Evolutionary conservation across 1,284 basidiomycete species (phyloP).

Genomic region (Cryptococcus floricola): DNA sequence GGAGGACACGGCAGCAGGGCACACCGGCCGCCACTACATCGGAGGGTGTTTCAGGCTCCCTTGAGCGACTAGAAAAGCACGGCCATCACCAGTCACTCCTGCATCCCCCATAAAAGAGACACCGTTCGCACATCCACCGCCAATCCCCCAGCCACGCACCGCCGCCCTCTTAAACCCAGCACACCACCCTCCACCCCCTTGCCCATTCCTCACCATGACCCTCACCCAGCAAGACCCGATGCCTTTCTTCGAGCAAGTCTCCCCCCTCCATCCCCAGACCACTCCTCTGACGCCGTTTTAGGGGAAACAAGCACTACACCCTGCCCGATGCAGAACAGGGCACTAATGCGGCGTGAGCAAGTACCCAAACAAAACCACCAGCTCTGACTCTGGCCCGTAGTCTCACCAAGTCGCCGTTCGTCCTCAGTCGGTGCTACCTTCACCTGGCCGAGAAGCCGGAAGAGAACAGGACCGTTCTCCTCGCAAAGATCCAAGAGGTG

Average conservation of each 20-base stretch:
- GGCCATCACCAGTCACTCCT: no score
- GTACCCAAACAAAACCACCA: not conserved
- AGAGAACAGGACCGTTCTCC: conserved; percentile 9
- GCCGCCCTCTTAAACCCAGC: no score
- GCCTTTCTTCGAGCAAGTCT: not conserved
- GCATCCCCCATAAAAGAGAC: no score
- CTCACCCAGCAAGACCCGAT: not conserved
- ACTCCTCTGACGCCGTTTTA: not conserved
- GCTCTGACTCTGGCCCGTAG: not conserved
- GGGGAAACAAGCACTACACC: not conserved
- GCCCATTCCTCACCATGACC: not conserved
- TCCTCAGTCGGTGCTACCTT: conserved; percentile 12
- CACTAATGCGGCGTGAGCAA: not conserved
- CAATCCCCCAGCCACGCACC: no score
- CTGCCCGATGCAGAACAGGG: not conserved
- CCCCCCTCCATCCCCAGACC: no score
- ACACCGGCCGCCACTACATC: no score
- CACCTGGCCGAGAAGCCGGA: conserved; percentile 13
- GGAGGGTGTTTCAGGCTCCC: no score
- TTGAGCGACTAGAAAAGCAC: no score
- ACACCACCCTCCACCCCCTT: not conserved
- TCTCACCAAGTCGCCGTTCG: conserved; percentile 9
- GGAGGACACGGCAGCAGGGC: no score
- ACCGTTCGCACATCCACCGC: no score
- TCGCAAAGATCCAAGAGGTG: conserved; percentile 11